These are phyloP conservation scores for Paraphysoderma sedebokerense DNA, from an alignment of 371 early-diverging fungal species.

Conservation along the genomic window DNA sequence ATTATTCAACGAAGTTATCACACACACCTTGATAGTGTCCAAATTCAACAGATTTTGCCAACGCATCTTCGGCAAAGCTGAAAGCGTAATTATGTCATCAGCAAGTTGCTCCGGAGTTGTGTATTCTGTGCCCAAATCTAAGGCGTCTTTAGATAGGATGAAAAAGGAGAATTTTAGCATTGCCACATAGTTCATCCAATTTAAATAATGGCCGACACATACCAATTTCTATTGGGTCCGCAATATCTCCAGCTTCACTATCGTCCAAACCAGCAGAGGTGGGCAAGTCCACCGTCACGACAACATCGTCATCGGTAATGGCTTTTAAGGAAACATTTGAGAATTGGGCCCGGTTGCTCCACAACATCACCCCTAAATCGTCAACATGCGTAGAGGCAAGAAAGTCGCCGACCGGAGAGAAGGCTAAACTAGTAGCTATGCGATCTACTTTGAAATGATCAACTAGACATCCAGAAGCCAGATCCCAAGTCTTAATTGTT, in stretches of 20 bases:
- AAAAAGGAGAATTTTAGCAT: conserved; percentile 15
- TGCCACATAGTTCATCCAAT: conserved; percentile 4
- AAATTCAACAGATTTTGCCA: conserved; percentile 80
- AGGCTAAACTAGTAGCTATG: conserved; percentile 62
- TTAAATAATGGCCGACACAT: background rate
- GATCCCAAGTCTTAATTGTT: conserved; percentile 85
- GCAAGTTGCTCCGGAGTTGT: conserved; percentile 42
- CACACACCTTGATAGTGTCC: conserved; percentile 67
- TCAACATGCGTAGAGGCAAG: conserved; percentile 82
- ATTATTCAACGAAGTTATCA: background rate
- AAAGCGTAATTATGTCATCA: conserved; percentile 67
- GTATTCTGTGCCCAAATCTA: conserved; percentile 6
- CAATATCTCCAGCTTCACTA: conserved; percentile 12
- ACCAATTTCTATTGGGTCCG: background rate
- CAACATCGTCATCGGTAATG: conserved; percentile 39
- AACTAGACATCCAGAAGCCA: conserved; percentile 75
- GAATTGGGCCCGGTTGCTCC: conserved; percentile 73
- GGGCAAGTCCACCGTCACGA: conserved; percentile 22
- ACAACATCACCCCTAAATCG: conserved; percentile 75
- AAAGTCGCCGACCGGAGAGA: conserved; percentile 81
- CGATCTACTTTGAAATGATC: conserved; percentile 60
- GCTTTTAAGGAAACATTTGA: conserved; percentile 39
- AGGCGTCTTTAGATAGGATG: no score
- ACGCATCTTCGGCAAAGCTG: conserved; percentile 56
- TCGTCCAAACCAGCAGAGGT: conserved; percentile 23